phyloP scores from a whole-genome alignment of 2,329 filamentous ascomycete species.

The Aspergillus sp. region DNA sequence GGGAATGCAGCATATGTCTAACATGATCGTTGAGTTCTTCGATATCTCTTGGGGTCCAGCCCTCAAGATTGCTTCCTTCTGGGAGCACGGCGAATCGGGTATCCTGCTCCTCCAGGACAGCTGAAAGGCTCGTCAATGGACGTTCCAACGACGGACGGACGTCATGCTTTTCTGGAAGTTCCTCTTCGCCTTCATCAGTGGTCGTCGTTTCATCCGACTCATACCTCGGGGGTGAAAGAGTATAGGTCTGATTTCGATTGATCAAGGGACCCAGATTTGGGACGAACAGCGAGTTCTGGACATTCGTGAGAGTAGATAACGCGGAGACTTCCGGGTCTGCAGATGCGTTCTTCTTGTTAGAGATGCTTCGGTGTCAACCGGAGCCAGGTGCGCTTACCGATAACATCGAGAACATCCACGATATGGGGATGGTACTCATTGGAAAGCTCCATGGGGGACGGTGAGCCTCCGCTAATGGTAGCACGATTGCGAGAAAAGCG shows the following conservation, averaged over 20 bases:
- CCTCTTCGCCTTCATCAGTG: conserved; percentile 25
- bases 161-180: conserved; percentile 24
- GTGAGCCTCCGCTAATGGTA: conserved; percentile 25
- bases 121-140: conserved; percentile 62
- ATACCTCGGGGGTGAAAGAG: conserved; percentile 55
- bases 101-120: conserved; percentile 65
- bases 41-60: conserved; percentile 74
- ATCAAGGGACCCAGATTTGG: conserved; percentile 74
- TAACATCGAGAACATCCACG: conserved; percentile 67
- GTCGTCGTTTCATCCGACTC: conserved; percentile 26
- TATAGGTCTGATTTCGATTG: conserved; percentile 77
- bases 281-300: conserved; percentile 85
- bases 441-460: conserved; percentile 11
- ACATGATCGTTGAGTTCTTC: conserved; percentile 80
- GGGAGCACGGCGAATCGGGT: conserved; percentile 78
- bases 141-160: conserved; percentile 26
- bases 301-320: conserved; percentile 79
- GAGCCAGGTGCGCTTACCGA: conserved; percentile 53
- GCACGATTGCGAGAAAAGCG: conserved; percentile 34
- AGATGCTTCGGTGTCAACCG: neutral
- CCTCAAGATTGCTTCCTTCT: conserved; percentile 68
- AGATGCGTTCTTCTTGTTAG: neutral
- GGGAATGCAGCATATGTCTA: conserved; percentile 81
- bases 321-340: conserved; percentile 80
- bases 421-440: conserved; percentile 61